Percentiles rank a stretch among this genome's conserved stretches.
Conservation (phyloP, 495 filamentous ascomycete species). For the Trichoderma virens region DNA sequence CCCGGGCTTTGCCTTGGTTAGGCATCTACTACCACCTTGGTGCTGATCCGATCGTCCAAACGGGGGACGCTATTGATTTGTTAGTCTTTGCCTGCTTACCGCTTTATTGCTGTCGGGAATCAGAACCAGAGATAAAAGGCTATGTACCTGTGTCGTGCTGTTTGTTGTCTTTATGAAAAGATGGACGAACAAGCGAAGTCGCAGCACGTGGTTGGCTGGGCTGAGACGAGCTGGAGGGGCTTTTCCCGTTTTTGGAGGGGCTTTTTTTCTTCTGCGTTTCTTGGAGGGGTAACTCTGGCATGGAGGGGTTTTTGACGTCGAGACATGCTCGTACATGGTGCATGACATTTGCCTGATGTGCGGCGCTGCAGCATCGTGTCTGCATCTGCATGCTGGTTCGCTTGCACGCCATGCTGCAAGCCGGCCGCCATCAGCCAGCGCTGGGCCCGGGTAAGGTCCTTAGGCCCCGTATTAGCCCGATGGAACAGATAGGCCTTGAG, state of each 20-base stretch:
- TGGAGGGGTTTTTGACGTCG: not conserved
- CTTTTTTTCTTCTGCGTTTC: not conserved
- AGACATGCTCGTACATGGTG: too few relatives aligned
- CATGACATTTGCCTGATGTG: conserved; percentile 8
- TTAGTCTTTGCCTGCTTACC: too few relatives aligned
- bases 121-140: too few relatives aligned
- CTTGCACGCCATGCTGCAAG: not conserved
- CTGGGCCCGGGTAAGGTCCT: conserved; percentile 2
- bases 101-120: too few relatives aligned
- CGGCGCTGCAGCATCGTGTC: not conserved
- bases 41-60: too few relatives aligned
- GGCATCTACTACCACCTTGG: too few relatives aligned
- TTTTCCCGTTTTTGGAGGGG: too few relatives aligned
- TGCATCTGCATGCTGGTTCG: conserved; percentile 3
- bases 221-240: not conserved
- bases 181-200: not conserved
- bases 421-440: not conserved
- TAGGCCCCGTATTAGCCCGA: not conserved
- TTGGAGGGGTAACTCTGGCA: not conserved
- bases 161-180: not conserved
- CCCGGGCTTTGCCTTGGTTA: too few relatives aligned
- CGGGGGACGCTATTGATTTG: too few relatives aligned
- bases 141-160: not conserved
- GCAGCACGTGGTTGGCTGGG: not conserved
- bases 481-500: too few relatives aligned